These are phyloP conservation scores for Claviceps arundinis DNA, from an alignment of 2,329 filamentous ascomycete genomes.

Conservation along the genomic window DNA sequence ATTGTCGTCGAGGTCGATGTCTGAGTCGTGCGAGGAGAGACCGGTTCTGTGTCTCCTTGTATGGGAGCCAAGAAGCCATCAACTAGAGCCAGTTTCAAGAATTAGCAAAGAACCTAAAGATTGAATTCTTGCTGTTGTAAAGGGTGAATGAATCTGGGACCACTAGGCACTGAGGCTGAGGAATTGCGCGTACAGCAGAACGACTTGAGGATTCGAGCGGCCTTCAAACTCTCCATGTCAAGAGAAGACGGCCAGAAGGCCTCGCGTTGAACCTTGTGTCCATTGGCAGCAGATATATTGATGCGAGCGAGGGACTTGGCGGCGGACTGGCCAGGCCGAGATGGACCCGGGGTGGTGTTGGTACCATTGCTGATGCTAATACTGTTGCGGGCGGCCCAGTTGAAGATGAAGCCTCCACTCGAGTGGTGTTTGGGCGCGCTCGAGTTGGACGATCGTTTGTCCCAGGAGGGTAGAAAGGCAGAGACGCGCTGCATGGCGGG, in stretches of 20 bases:
- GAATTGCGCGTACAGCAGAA: conserved; percentile 58
- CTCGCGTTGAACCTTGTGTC: conserved; percentile 33
- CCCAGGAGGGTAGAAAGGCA: conserved; percentile 30
- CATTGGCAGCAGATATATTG: conserved; percentile 22
- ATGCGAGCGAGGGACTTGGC: conserved; percentile 17
- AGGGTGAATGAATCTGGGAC: background rate
- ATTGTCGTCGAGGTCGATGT: conserved; percentile 14
- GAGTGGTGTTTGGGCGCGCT: conserved; percentile 14
- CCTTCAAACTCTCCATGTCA: conserved; percentile 84
- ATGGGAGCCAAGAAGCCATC: conserved; percentile 42
- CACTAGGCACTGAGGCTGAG: background rate
- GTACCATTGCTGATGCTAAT: conserved; percentile 10
- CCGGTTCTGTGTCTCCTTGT: conserved; percentile 10
- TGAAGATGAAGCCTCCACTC: conserved; percentile 20
- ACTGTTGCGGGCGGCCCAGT: conserved; percentile 38
- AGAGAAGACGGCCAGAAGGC: conserved; percentile 77
- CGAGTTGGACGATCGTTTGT: conserved; percentile 25
- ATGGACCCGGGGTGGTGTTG: background rate
- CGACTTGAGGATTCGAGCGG: conserved; percentile 74
- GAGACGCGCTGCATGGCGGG: conserved; percentile 31
- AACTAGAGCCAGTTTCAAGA: conserved; percentile 20
- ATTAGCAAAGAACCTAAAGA: background rate
- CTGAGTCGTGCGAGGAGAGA: conserved; percentile 9
- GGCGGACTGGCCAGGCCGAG: background rate
- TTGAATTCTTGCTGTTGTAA: background rate